Evolutionary conservation across 1,139 yeast genomes (phyloP).

Genomic region (Diutina mesorugosa): DNA sequence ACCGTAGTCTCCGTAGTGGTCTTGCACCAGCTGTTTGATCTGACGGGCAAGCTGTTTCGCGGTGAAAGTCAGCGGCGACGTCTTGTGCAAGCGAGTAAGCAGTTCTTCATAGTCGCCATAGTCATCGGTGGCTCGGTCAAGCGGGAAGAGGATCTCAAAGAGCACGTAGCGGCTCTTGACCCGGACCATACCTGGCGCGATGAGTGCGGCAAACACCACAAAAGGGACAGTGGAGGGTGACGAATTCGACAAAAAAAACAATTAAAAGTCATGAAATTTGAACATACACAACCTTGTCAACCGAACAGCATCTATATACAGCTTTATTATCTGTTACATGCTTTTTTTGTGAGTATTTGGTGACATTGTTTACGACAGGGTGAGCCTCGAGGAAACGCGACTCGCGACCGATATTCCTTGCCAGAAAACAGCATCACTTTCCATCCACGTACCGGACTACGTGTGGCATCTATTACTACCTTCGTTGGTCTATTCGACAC

Average conservation of each 20-base stretch:
- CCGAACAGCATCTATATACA: too few species aligned
- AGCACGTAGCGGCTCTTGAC: slow-evolving; percentile 73
- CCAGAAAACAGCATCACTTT: too few species aligned
- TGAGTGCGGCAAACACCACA: not conserved
- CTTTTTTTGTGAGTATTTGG: too few species aligned
- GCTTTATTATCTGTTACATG: too few species aligned
- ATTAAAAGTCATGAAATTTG: too few species aligned
- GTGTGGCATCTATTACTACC: too few species aligned
- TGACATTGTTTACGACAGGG: not conserved
- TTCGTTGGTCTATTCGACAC: too few species aligned
- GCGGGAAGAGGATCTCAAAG: slow-evolving; percentile 68
- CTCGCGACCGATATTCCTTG: too few species aligned
- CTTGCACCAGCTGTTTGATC: slow-evolving; percentile 39
- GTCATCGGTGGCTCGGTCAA: slow-evolving; percentile 7
- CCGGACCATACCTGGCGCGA: slow-evolving; percentile 51
- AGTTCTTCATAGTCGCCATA: slow-evolving; percentile 12
- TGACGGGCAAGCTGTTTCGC: slow-evolving; percentile 36
- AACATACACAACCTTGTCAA: too few species aligned
- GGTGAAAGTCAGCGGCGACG: slow-evolving; percentile 33
- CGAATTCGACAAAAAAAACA: too few species aligned
- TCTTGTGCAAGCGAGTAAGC: slow-evolving; percentile 32
- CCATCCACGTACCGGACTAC: not conserved
- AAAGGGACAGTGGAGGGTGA: too few species aligned
- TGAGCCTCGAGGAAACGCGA: not conserved
- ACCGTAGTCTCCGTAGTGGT: slow-evolving; percentile 70